phyloP scores from a whole-genome alignment of 2,329 filamentous ascomycete species.

The Leptoxyphium fumago region DNA sequence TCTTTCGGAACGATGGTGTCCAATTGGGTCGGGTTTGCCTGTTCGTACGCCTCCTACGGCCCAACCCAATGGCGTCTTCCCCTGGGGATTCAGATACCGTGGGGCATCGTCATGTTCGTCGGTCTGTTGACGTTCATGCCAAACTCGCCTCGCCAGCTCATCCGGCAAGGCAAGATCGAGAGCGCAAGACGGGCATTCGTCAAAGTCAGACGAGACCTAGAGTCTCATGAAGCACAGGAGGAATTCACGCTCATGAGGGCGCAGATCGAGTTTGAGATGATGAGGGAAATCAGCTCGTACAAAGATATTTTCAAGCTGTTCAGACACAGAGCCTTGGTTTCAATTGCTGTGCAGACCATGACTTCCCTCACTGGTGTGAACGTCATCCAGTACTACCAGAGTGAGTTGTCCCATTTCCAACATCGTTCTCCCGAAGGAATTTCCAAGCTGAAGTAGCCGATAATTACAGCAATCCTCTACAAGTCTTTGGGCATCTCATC shows the following conservation, averaged over 20 bases:
- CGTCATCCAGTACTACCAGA: conserved; percentile 32
- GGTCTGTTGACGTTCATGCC: conserved; percentile 43
- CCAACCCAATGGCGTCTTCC: conserved; percentile 41
- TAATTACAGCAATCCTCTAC: conserved; percentile 33
- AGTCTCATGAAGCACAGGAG: conserved; percentile 29
- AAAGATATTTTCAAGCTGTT: conserved; percentile 39
- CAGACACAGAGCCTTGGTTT: conserved; percentile 37
- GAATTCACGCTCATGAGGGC: conserved; percentile 41
- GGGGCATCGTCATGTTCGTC: conserved; percentile 40
- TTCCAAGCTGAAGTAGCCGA: too few relatives aligned
- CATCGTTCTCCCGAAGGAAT: too few relatives aligned
- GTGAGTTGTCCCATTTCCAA: neutral
- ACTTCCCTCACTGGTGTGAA: conserved; percentile 42
- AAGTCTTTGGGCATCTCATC: conserved; percentile 38
- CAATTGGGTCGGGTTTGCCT: conserved; percentile 44
- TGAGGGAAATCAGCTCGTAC: conserved; percentile 38
- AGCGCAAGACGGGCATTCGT: conserved; percentile 34
- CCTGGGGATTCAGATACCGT: conserved; percentile 40
- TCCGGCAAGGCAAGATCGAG: conserved; percentile 35
- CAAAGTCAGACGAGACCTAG: conserved; percentile 33
- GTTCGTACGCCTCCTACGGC: conserved; percentile 39
- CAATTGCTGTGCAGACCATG: conserved; percentile 43
- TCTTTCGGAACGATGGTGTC: conserved; percentile 41
- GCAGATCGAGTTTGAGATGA: conserved; percentile 39
- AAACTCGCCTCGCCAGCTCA: conserved; percentile 39